Evolutionary conservation across 2,329 filamentous ascomycete genomes (phyloP), one percentile per base, ranked within the genome.

Genomic region (Coccinonectria pachysandricola): DNA sequence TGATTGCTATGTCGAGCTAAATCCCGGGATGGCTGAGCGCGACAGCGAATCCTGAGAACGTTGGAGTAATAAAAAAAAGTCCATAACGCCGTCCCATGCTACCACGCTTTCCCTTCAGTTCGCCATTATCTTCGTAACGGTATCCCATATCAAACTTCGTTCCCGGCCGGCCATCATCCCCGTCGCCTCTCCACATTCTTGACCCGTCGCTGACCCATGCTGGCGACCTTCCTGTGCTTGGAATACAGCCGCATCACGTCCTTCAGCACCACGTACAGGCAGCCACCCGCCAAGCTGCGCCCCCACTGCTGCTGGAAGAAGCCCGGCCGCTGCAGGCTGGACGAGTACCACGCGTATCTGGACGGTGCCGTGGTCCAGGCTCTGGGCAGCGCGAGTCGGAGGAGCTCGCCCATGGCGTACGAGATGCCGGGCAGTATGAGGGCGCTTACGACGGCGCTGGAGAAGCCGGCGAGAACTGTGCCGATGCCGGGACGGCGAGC

Each of bases 261-360:
- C 52, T 88, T 91, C 27, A 94, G 54, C 7, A 94, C 76, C 10
- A 96, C 77, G 45, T 88, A 94, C 12, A 93, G 57, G 49, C 84
- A 91, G 0, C 91, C 91, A 2, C 91, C 91, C 1, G 91, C 68
- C 3, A 98, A 63, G 45, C 83, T 95, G 30, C 91, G 68, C 1
- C 86, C 91, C 85, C 91, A 96, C 32, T 78, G 75, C 41, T 81
- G 73, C 47, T 91, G 82, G 16, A 98, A 53, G 14, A 96, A 62
- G 0, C 81, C 78, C 0, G 71, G 71, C 3, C 68, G 61, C 18
- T 62, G 35, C 8, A 37, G 37, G 10, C 34, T 23, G 3, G 37
- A 40, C 7, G 39, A 31, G 15, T 36, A 30, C 39, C 43, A 52
- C 8, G 39, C 31, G 27, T 32, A 44, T 15, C 40, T 34, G n/a